A percentile compares a stretch with the other conserved stretches of the same genome.
Conservation (phyloP, 2,329 filamentous ascomycete genomes). For the Lachnellula suecica region DNA sequence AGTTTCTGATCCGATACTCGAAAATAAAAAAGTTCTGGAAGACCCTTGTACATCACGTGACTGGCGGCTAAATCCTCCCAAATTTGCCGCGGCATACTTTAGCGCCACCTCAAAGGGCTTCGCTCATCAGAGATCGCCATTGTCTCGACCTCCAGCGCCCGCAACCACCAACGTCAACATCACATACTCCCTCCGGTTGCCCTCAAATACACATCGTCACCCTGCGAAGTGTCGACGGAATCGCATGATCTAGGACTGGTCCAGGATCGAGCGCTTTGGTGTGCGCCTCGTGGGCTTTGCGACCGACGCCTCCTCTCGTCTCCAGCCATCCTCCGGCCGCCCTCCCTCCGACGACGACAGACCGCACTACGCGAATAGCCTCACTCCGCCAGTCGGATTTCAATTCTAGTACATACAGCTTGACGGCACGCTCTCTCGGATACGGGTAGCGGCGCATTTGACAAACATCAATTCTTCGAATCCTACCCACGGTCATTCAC, state of each 20-base stretch:
- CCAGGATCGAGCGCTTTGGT: slow-evolving; percentile 15
- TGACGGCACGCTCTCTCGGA: neutral
- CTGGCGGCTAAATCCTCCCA: neutral
- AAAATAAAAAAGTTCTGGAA: slow-evolving; percentile 2
- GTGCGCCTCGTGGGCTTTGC: slow-evolving; percentile 18
- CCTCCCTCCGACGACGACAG: slow-evolving; percentile 11
- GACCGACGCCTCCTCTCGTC: slow-evolving; percentile 15
- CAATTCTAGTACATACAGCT: neutral
- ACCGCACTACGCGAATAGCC: slow-evolving; percentile 7
- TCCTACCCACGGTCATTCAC: slow-evolving; percentile 6
- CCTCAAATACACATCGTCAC: slow-evolving; percentile 10
- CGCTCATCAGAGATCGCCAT: neutral
- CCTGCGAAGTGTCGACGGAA: neutral
- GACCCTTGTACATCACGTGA: neutral
- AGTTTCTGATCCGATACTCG: neutral
- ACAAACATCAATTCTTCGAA: slow-evolving; percentile 9
- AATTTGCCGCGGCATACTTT: neutral
- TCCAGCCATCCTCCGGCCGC: slow-evolving; percentile 4
- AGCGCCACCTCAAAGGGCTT: neutral
- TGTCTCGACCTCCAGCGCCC: neutral
- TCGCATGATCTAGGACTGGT: slow-evolving; percentile 22
- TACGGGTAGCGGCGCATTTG: slow-evolving; percentile 17
- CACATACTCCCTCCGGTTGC: neutral
- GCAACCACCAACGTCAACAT: neutral
- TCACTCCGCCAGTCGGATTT: slow-evolving; percentile 9